Conservation (phyloP, 768 basidiomycete species). For the Phaeotremella fagi region DNA sequence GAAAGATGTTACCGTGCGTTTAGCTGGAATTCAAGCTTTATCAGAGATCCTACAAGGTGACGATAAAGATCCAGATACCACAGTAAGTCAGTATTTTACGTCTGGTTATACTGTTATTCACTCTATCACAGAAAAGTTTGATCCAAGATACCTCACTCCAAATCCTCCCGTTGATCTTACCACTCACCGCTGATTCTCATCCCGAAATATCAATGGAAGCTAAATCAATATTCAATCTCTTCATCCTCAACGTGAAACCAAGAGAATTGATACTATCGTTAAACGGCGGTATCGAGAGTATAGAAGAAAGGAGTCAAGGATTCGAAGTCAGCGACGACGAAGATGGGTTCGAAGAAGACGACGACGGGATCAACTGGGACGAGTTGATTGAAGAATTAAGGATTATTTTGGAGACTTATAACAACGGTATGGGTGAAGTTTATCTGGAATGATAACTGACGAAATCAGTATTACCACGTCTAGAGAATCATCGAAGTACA, state of each 20-base stretch:
- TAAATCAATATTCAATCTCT: background rate
- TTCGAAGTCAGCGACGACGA: conserved; percentile 21
- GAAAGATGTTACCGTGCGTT: background rate
- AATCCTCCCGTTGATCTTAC: conserved; percentile 20
- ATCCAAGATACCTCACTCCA: conserved; percentile 14
- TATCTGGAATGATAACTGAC: background rate
- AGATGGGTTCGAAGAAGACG: conserved; percentile 1
- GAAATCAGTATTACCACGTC: conserved; percentile 2
- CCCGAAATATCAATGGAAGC: background rate
- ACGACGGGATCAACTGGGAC: conserved; percentile 1
- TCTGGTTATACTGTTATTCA: too few species aligned
- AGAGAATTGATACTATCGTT: conserved; percentile 25
- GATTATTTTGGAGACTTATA: background rate
- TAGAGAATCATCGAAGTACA: conserved; percentile 18
- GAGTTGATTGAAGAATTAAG: background rate
- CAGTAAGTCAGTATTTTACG: too few species aligned
- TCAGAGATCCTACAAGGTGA: conserved; percentile 5
- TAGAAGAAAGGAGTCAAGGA: conserved; percentile 19
- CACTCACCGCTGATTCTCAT: background rate
- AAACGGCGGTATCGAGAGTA: conserved; percentile 14
- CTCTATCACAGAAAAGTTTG: too few species aligned
- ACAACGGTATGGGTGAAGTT: conserved; percentile 5
- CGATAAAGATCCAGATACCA: background rate
- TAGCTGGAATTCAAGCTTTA: conserved; percentile 2
- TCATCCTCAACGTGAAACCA: conserved; percentile 5